Evolutionary conservation across 2,329 filamentous ascomycete species (phyloP), one percentile per base, ranked within the genome.

Genomic region (Aspergillus sp.): DNA sequence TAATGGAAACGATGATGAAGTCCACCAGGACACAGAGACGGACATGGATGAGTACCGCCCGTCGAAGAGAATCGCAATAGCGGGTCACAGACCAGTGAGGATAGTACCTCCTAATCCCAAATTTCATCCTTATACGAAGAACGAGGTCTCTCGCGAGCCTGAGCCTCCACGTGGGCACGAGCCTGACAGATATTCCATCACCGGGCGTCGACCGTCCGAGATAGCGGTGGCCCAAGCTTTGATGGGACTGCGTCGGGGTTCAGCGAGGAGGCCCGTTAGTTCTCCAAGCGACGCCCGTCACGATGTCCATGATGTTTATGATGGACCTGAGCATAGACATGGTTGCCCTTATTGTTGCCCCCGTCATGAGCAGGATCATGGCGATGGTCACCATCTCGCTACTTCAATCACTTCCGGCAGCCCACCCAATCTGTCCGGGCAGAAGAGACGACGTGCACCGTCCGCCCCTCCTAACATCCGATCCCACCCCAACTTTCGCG

Each of bases 151-250:
- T 9, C 26, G 26, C 34, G 34, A 36, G 34, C 34, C 12, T 2
- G 34, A 36, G 34, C 34, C 12, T 36, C 7, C 5, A 42, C 13
- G 38, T 15, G 34, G 18, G 3, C n/a, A 41, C 12, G 17, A 30
- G 4, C 1, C 26, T 30, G 26, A 30, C 26, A 30, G 26, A 9
- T 9, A 12, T 30, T 30, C 8, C 26, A 30, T 30, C 26, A 9
- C 26, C 26, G 26, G 9, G 26, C 26, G 26, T 30, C 26, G 26
- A 30, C 26, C 26, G 13, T 64, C 64, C 18, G 73, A 75, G 49
- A 66, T 74, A 18, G 70, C 68, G 48, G 74, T 74, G 15, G 74
- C 74, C 5, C 73, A 75, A 62, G 71, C 74, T 20, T 62, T 76
- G 54, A 61, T 76, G 20, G 68, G 61, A 53, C 41, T 76, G 20